Conservation (phyloP, 345 rosid species). For the Hirschfeldia incana region DNA sequence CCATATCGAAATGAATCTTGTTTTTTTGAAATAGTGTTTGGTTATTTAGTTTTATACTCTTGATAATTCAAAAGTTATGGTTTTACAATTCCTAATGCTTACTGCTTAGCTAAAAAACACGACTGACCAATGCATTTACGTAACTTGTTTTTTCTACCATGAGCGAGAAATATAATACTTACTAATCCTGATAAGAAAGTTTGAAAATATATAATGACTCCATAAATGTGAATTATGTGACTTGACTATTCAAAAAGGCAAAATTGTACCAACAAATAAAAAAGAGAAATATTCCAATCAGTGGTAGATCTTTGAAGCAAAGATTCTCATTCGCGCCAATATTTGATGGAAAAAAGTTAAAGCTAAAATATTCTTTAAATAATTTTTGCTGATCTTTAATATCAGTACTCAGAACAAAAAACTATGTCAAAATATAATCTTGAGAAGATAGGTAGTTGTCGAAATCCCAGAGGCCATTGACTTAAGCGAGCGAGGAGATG, state of each 20-base stretch:
- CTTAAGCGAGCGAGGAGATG: constrained; percentile 4
- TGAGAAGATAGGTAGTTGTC: constrained; percentile 26
- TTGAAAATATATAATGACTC: background rate
- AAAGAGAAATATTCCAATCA: constrained; percentile 23
- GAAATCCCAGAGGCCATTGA: constrained; percentile 23
- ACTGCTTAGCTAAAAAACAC: background rate
- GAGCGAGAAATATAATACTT: background rate
- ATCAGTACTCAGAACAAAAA: constrained; percentile 20
- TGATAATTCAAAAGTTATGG: background rate
- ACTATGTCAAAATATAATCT: constrained; percentile 15
- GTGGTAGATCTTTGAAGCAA: constrained; percentile 31
- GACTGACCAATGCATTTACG: background rate
- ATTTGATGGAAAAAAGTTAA: constrained; percentile 8
- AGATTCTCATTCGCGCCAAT: constrained; percentile 30
- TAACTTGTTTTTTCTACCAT: background rate
- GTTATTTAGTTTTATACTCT: background rate
- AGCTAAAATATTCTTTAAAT: constrained; percentile 10
- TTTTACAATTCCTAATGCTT: background rate
- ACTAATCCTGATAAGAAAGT: background rate
- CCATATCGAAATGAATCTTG: background rate
- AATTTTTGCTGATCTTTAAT: constrained; percentile 23
- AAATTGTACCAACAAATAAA: background rate
- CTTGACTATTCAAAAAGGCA: constrained; percentile 32
- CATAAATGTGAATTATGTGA: constrained; percentile 12
- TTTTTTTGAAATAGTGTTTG: background rate